phyloP scores from a whole-genome alignment of 768 basidiomycete genomes.

The Hemileccinum impolitum region DNA sequence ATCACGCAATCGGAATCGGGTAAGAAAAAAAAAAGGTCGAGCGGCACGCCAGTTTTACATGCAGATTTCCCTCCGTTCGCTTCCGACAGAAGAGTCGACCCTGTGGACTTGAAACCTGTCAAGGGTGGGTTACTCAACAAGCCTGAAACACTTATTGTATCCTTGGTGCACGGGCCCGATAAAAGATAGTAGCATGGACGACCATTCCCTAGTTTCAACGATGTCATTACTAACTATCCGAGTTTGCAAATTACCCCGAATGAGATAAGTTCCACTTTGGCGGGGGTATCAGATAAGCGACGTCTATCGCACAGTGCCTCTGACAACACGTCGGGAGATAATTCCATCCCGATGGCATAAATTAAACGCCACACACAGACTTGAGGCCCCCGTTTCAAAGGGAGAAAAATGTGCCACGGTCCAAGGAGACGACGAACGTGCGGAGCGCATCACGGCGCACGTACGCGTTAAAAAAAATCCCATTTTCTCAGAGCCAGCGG shows the following conservation, averaged over 20 bases:
- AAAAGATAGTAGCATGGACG: slow-evolving; percentile 5
- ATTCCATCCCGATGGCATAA: background rate
- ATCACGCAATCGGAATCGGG: no score
- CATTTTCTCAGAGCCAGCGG: background rate
- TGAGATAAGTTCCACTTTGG: background rate
- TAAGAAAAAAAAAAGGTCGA: background rate
- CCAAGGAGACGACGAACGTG: slow-evolving; percentile 1
- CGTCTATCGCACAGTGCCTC: slow-evolving; percentile 1
- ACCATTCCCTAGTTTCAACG: slow-evolving; percentile 11
- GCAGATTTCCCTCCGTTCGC: slow-evolving; percentile 17
- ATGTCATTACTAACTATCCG: background rate
- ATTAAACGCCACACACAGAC: background rate
- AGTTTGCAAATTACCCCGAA: slow-evolving; percentile 22
- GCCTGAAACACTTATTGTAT: slow-evolving; percentile 16
- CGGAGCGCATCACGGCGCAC: background rate
- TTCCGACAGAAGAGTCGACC: slow-evolving; percentile 17
- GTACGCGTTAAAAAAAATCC: background rate
- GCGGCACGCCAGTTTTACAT: background rate
- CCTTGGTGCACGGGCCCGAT: slow-evolving; percentile 5
- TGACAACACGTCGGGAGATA: slow-evolving; percentile 1
- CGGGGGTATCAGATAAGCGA: slow-evolving; percentile 6
- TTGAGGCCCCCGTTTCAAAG: slow-evolving; percentile 1
- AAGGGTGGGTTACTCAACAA: slow-evolving; percentile 1
- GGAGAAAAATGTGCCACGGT: background rate
- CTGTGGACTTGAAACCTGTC: slow-evolving; percentile 18